These are phyloP conservation scores for Rhodosporidiobolus sp. DNA, from an alignment of 768 basidiomycete species.

Conservation along the genomic window DNA sequence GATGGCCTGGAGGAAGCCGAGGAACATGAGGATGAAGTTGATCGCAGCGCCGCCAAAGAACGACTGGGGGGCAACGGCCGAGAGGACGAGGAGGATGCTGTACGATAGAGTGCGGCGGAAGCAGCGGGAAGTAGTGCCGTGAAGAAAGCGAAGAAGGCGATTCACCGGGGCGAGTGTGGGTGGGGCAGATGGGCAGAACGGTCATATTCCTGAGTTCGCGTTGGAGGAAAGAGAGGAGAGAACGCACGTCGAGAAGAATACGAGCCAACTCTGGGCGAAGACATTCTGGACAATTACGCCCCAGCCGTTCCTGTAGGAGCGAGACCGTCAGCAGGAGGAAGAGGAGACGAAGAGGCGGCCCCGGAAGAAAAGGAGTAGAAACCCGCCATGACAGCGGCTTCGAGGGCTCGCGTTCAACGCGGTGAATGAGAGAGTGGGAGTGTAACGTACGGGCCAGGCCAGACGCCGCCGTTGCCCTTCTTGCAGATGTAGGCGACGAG, in stretches of 20 bases:
- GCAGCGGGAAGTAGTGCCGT: background rate
- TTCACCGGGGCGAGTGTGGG: too few relatives aligned
- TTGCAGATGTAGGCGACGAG: background rate
- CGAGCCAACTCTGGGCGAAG: background rate
- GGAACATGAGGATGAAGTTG: constrained; percentile 7
- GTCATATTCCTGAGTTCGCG: too few relatives aligned
- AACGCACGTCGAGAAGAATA: background rate
- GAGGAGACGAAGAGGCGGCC: too few relatives aligned
- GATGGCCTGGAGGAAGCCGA: constrained; percentile 5
- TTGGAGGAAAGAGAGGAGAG: too few relatives aligned
- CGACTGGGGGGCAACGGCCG: background rate
- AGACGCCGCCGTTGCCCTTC: background rate
- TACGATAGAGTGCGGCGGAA: background rate
- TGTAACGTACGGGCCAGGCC: background rate
- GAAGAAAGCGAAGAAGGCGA: too few relatives aligned
- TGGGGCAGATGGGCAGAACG: too few relatives aligned
- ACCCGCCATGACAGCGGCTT: too few relatives aligned
- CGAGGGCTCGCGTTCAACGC: too few relatives aligned
- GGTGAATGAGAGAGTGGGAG: too few relatives aligned
- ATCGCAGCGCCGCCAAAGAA: background rate
- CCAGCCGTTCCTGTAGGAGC: too few relatives aligned
- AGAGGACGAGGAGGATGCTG: constrained; percentile 9
- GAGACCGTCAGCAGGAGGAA: too few relatives aligned
- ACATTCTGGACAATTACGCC: background rate
- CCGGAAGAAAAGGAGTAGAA: too few relatives aligned